Conservation (phyloP, 306 rosid genomes). For the Prunus mira region DNA sequence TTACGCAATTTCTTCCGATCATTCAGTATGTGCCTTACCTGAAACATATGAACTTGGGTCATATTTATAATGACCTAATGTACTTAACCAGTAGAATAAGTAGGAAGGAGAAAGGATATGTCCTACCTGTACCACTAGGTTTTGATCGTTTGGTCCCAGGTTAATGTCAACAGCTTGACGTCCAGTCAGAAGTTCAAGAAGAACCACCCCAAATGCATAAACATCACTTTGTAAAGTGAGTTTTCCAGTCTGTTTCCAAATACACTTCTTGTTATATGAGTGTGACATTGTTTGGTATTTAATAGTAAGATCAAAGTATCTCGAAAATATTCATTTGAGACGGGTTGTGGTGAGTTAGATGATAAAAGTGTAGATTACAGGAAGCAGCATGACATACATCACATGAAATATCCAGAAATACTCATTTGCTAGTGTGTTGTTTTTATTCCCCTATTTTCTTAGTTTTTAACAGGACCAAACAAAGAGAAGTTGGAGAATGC, state of each 20-base stretch:
- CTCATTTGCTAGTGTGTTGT: neutral
- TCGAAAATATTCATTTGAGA: neutral
- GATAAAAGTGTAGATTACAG: neutral
- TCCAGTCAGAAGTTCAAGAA: conserved; percentile 92
- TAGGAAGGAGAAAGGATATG: neutral
- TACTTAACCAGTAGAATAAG: neutral
- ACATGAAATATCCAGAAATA: neutral
- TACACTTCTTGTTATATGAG: neutral
- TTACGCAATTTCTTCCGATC: conserved; percentile 75
- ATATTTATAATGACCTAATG: neutral
- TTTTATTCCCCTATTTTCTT: neutral
- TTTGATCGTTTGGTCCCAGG: conserved; percentile 89
- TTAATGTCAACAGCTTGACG: conserved; percentile 88
- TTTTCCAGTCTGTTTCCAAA: conserved; percentile 77
- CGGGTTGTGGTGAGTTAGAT: neutral
- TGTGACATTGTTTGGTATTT: neutral
- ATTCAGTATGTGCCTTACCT: conserved; percentile 79
- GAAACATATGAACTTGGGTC: conserved; percentile 13
- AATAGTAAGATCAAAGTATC: neutral
- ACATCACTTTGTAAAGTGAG: conserved; percentile 95
- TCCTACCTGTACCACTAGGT: conserved; percentile 83
- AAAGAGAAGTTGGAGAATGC: neutral
- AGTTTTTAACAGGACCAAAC: neutral
- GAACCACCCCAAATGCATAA: conserved; percentile 97
- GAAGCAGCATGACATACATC: neutral